Evolutionary conservation across 1,139 yeast species (phyloP).

Genomic region (Wickerhamiella infanticola): DNA sequence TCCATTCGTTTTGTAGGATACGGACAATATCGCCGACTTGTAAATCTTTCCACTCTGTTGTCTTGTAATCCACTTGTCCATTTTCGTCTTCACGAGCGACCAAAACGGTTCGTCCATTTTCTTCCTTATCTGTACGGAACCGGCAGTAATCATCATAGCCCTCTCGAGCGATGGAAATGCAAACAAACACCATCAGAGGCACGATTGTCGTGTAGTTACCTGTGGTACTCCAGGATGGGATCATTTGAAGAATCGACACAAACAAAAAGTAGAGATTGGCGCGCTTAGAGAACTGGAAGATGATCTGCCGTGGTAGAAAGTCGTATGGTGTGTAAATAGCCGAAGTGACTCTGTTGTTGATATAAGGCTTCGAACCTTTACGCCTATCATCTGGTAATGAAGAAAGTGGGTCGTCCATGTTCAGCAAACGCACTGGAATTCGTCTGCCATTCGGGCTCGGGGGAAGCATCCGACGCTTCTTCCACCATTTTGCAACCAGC

Average conservation of each 20-base stretch:
- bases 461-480: constrained; percentile 21
- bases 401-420: constrained; percentile 16
- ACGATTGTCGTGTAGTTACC: constrained; percentile 92
- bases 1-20: constrained; percentile 69
- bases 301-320: constrained; percentile 74
- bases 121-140: constrained; percentile 72
- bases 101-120: constrained; percentile 46
- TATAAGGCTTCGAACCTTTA: constrained; percentile 42
- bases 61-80: constrained; percentile 69
- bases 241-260: constrained; percentile 86
- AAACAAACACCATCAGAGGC: constrained; percentile 71
- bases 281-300: constrained; percentile 80
- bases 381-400: constrained; percentile 45
- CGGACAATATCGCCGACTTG: constrained; percentile 73
- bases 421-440: constrained; percentile 38
- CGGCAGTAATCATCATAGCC: constrained; percentile 88
- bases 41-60: constrained; percentile 59
- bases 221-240: constrained; percentile 95
- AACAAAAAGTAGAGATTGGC: constrained; percentile 78
- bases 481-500: constrained; percentile 9
- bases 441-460: constrained; percentile 56
- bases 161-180: constrained; percentile 84
- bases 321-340: constrained; percentile 72
- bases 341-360: constrained; percentile 60
- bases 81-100: constrained; percentile 30